Evolutionary conservation across 805 yeast genomes (phyloP), one percentile per base, ranked within the genome.

Genomic region (Yarrowia alimentaria): DNA sequence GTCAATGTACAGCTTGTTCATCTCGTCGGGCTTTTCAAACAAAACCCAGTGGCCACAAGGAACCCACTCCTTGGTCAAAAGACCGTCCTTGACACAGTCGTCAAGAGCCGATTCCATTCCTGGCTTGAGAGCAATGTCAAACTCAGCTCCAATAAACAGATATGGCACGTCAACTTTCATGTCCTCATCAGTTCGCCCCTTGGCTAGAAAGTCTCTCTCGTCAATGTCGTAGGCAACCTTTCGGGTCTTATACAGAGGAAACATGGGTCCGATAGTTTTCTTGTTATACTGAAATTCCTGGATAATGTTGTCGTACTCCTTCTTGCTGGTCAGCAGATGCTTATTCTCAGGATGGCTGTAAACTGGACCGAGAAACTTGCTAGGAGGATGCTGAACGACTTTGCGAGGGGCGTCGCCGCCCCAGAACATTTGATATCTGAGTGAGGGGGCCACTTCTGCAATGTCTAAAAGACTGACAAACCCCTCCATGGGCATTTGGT

Each of bases 371-470:
- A 35, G 14, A 5, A 45, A 45, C 13, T 13, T 10, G n/a, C 14
- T 17, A 5, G 21, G n/a, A 1, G 47, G 29, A 7, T 22, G 16
- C n/a, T 32, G 11, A 7, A 22, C 49, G 2, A 45, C 22, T 6
- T 35, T 12, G 5, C 35, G 31, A 33, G 31, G 14, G 17, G 51
- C 47, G 9, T 33, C 51, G 16, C 51, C 51, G 10, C 51, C 51
- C 21, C 21, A 45, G 29, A 17, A 24, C 28, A 45, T 19, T 16
- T 45, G 51, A 17, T 45, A 45, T 21, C 31, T n/a, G 9, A 35
- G 11, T 1, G 42, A 33, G 18, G 51, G 51, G 11, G 31, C 28
- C 13, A 24, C 31, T 18, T 45, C 51, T 1, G 51, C 28, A n/a
- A 33, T 9, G 13, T 45, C 51, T 7, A 11, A 35, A 11, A 35